Conservation (phyloP, 768 basidiomycete genomes). For the Leccinum variicolor region DNA sequence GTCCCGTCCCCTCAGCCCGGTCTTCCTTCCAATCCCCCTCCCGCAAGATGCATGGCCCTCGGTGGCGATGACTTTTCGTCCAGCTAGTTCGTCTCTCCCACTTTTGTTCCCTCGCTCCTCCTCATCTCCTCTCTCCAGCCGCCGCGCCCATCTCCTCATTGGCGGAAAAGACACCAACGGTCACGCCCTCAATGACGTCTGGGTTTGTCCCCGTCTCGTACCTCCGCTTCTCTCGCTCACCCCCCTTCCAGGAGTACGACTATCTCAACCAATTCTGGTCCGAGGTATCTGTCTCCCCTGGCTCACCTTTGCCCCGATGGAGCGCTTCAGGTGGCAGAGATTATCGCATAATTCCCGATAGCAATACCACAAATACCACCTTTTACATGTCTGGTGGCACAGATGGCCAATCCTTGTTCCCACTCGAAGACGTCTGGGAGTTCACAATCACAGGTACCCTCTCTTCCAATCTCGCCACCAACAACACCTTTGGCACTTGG, state of each 20-base stretch:
- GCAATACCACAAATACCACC: constrained; percentile 54
- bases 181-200: constrained; percentile 60
- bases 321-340: constrained; percentile 77
- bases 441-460: constrained; percentile 67
- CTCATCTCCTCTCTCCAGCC: constrained; percentile 42
- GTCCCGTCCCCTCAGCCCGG: constrained; percentile 48
- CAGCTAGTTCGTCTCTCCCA: constrained; percentile 63
- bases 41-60: constrained; percentile 62
- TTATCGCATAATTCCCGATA: constrained; percentile 35
- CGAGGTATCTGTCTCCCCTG: constrained; percentile 47
- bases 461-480: constrained; percentile 57
- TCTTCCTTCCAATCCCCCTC: constrained; percentile 46
- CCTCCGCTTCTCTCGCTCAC: constrained; percentile 5
- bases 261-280: constrained; percentile 78
- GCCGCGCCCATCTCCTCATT: constrained; percentile 68
- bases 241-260: constrained; percentile 62
- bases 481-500: constrained; percentile 57
- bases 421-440: constrained; percentile 69
- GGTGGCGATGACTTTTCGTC: constrained; percentile 71
- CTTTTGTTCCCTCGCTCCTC: constrained; percentile 7
- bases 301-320: constrained; percentile 61
- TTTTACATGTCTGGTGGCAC: constrained; percentile 75
- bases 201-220: constrained; percentile 47
- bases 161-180: constrained; percentile 63
- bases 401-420: constrained; percentile 40